Base-by-base conservation (phyloP, 208 protist species). In the Angomonas desouzai region DNA sequence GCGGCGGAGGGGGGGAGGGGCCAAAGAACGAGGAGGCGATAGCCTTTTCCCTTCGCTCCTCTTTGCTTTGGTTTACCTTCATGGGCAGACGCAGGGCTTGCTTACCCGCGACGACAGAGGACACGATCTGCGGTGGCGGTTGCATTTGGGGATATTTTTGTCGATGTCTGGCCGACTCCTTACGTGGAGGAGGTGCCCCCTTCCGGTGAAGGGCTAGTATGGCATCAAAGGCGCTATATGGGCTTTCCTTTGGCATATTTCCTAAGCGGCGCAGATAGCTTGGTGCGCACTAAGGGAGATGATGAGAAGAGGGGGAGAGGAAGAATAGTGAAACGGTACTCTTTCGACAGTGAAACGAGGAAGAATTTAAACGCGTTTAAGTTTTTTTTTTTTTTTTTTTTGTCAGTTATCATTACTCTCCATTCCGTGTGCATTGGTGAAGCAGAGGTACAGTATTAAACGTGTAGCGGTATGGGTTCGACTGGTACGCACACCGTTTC, bases 111-210 rank as follows among this genome's bases (percentile, higher is more conserved):
- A 2, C 25, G 10, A 60, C 30, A 30, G 55, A 30, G 30, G 29
- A 6, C 1, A 43, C 30, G 2, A 60, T 43, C n/a, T 60, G 55
- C 18, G 4, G 3, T 9, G 55, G 55, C 6, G 55, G 55, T 22
- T 43, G 30, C 22, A 36, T n/a, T 9, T 45, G 55, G 7, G 55
- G 55, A 13, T 30, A 60, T 60, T 60, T 60, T 43, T 45, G 1
- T 7, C 55, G 2, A 36, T 60, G 55, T 23, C 25, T 60, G 27
- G 3, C 9, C 55, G 13, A 29, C 13, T 27, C 3, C 55, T 22
- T 34, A 29, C 18, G 18, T 6, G 28, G 29, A 20, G 18, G 55
- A 1, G 27, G 3, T 7, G n/a, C 55, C 10, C 7, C 6, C 18
- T 43, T 22, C 7, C 30, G 6, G 18, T 51, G 20, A 13, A 22